These are phyloP conservation scores for Colletotrichum melonis DNA, from an alignment of 2,329 filamentous ascomycete genomes.

Conservation along the genomic window DNA sequence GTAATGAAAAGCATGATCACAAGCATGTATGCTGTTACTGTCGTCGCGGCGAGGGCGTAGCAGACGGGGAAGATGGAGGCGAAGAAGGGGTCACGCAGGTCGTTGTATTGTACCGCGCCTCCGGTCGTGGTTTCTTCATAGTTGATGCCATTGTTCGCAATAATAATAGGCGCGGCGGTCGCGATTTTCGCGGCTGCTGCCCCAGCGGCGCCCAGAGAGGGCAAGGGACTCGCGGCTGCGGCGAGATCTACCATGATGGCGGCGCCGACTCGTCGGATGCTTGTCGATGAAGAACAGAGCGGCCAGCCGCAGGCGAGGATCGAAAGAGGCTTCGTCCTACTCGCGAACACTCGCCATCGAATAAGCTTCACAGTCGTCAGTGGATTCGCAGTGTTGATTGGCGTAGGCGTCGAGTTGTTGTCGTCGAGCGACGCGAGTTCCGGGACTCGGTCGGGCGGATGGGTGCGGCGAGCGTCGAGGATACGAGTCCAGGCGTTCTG, in stretches of 20 bases:
- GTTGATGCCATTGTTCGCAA: constrained; percentile 53
- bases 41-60: constrained; percentile 92
- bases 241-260: constrained; percentile 42
- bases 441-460: constrained; percentile 32
- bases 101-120: constrained; percentile 58
- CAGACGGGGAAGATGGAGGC: constrained; percentile 92
- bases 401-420: constrained; percentile 5
- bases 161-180: constrained; percentile 51
- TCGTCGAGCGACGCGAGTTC: constrained; percentile 26
- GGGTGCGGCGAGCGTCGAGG: constrained; percentile 29
- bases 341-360: constrained; percentile 48
- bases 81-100: constrained; percentile 89
- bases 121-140: constrained; percentile 49
- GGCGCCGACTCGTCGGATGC: constrained; percentile 39
- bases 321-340: constrained; percentile 35
- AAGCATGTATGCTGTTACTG: constrained; percentile 90
- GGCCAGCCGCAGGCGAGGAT: constrained; percentile 41
- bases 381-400: constrained; percentile 16
- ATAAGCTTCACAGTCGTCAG: constrained; percentile 34
- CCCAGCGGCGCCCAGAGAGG: constrained; percentile 34
- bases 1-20: constrained; percentile 95
- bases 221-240: constrained; percentile 35
- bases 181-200: constrained; percentile 44
- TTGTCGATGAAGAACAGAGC: constrained; percentile 38
- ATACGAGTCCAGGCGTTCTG: constrained; percentile 23